These are phyloP conservation scores for Torulaspora quercuum DNA, from an alignment of 805 yeast species.

Conservation along the genomic window DNA sequence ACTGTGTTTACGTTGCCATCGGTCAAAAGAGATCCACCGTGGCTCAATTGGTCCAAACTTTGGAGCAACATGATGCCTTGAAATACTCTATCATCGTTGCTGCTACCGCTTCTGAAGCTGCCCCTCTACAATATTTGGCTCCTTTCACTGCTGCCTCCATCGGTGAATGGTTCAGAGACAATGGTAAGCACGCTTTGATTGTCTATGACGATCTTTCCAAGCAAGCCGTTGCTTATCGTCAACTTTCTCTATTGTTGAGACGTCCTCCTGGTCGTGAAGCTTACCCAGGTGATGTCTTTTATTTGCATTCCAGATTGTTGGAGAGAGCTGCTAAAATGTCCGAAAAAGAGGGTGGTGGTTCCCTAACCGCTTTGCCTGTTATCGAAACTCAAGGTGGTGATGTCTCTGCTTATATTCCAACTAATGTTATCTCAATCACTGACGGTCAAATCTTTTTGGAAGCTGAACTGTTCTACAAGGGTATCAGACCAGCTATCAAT, in stretches of 20 bases:
- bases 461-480: constrained; percentile 99
- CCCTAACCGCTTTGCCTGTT: constrained; percentile 92
- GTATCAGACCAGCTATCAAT: constrained; percentile 99
- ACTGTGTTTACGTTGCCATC: constrained; percentile 99
- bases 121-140: constrained; percentile 99
- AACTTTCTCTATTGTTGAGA: constrained; percentile 93
- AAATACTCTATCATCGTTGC: constrained; percentile 98
- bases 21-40: constrained; percentile 99
- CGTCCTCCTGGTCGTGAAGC: constrained; percentile 98
- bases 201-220: constrained; percentile 97
- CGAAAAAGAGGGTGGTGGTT: constrained; percentile 85
- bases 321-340: constrained; percentile 98
- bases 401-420: constrained; percentile 96
- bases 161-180: constrained; percentile 99
- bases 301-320: constrained; percentile 89
- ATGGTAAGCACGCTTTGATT: constrained; percentile 95
- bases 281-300: constrained; percentile 95
- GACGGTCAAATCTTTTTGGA: constrained; percentile 98
- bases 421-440: constrained; percentile 95
- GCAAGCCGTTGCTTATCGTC: constrained; percentile 99
- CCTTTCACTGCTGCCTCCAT: constrained; percentile 99
- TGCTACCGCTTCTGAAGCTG: constrained; percentile 99
- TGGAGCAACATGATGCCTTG: constrained; percentile 97
- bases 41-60: constrained; percentile 98
- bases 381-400: constrained; percentile 99